Evolutionary conservation across 768 basidiomycete species (phyloP).

Genomic region (Suillus plorans): DNA sequence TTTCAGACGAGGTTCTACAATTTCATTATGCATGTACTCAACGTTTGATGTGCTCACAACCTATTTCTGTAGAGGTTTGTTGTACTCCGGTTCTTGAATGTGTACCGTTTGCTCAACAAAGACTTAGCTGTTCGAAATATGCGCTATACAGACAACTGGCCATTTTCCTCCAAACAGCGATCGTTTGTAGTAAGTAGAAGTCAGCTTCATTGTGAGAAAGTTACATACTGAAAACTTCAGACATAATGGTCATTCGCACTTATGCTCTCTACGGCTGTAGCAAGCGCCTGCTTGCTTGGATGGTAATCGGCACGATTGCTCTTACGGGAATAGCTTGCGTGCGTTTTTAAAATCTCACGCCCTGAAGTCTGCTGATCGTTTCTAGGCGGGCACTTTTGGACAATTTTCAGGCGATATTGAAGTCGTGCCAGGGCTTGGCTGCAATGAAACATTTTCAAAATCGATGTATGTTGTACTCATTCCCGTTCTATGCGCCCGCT

Average conservation of each 20-base stretch:
- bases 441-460: background rate
- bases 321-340: background rate
- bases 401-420: background rate
- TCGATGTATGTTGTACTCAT: background rate
- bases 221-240: background rate
- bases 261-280: background rate
- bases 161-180: background rate
- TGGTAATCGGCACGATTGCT: background rate
- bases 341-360: background rate
- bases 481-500: background rate
- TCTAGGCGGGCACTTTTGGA: background rate
- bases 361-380: background rate
- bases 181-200: background rate
- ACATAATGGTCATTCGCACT: background rate
- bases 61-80: background rate
- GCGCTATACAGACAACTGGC: background rate
- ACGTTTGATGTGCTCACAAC: background rate
- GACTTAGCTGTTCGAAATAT: background rate
- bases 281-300: background rate
- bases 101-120: background rate
- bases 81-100: background rate
- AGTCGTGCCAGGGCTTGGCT: background rate
- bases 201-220: background rate
- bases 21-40: background rate
- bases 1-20: background rate